A percentile compares a stretch with the other conserved stretches of the same genome.
These are phyloP conservation scores for Coniophora puteana DNA, from an alignment of 1,284 basidiomycete genomes.

Conservation along the genomic window DNA sequence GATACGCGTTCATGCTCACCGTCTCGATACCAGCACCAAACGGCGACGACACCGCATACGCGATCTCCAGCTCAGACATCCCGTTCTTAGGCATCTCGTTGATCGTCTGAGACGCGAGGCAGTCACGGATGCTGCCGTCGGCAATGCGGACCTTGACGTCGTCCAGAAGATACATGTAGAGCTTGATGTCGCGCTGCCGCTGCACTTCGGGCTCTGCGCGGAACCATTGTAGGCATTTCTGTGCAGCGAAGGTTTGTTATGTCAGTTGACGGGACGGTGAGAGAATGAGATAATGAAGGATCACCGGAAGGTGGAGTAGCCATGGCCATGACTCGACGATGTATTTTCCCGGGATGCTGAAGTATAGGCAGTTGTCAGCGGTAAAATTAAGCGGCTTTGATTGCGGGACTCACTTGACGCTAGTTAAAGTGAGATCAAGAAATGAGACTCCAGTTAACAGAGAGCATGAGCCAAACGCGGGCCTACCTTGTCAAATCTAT, in stretches of 20 bases:
- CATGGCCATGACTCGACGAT: constrained; percentile 48
- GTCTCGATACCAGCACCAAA: constrained; percentile 51
- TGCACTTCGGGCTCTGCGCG: constrained; percentile 37
- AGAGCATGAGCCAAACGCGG: too few species aligned
- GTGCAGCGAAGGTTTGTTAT: too few species aligned
- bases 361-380: constrained; percentile 48
- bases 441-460: not conserved
- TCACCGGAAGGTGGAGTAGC: constrained; percentile 44
- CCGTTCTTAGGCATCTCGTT: constrained; percentile 36
- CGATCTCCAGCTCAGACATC: constrained; percentile 42
- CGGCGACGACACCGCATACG: constrained; percentile 42
- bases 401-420: constrained; percentile 43
- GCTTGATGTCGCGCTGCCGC: constrained; percentile 37
- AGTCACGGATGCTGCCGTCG: constrained; percentile 37
- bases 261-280: not conserved
- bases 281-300: too few species aligned
- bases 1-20: constrained; percentile 17
- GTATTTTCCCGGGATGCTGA: constrained; percentile 50
- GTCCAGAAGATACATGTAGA: constrained; percentile 38
- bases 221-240: constrained; percentile 40
- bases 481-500: constrained; percentile 36
- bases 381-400: constrained; percentile 48
- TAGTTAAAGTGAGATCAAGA: constrained; percentile 9
- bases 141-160: constrained; percentile 44
- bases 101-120: constrained; percentile 40